phyloP scores from a whole-genome alignment of 2,329 filamentous ascomycete species.

The Botryotinia convoluta region DNA sequence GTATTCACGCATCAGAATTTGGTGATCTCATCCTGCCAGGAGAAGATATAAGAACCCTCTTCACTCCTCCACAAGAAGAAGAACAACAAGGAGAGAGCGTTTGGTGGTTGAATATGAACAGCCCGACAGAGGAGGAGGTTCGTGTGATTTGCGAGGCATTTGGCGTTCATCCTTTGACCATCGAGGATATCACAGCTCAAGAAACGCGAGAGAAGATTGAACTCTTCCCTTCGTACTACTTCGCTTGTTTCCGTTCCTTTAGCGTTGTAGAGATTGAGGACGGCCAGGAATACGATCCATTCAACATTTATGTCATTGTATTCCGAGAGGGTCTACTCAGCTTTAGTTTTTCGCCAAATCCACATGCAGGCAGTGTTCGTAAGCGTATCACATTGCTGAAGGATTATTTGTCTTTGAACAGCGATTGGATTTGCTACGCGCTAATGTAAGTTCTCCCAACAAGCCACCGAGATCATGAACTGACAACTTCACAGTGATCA shows the following conservation, averaged over 20 bases:
- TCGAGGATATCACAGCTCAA: slow-evolving; percentile 93
- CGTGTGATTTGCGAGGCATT: slow-evolving; percentile 89
- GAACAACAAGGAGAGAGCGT: slow-evolving; percentile 69
- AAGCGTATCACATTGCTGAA: slow-evolving; percentile 89
- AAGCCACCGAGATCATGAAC: not conserved
- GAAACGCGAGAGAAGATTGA: slow-evolving; percentile 98
- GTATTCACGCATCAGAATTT: slow-evolving; percentile 85
- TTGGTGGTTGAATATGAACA: slow-evolving; percentile 98
- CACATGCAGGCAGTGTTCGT: slow-evolving; percentile 83
- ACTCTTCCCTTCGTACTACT: slow-evolving; percentile 96
- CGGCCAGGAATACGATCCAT: slow-evolving; percentile 83
- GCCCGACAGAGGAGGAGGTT: slow-evolving; percentile 84
- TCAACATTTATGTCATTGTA: slow-evolving; percentile 95
- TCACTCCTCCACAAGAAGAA: slow-evolving; percentile 64
- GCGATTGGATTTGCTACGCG: slow-evolving; percentile 99
- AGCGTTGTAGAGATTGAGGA: slow-evolving; percentile 73
- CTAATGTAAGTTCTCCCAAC: slow-evolving; percentile 68
- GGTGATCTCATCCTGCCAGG: slow-evolving; percentile 85
- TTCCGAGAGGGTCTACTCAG: slow-evolving; percentile 94
- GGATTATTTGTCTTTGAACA: slow-evolving; percentile 90
- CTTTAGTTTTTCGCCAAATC: slow-evolving; percentile 87
- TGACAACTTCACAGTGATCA: slow-evolving; percentile 63
- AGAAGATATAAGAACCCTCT: slow-evolving; percentile 85
- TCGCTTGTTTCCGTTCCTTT: slow-evolving; percentile 95
- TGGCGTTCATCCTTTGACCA: slow-evolving; percentile 89